Evolutionary conservation across 169 alveolate species (phyloP).

Genomic region (Eimeria falciformis): DNA sequence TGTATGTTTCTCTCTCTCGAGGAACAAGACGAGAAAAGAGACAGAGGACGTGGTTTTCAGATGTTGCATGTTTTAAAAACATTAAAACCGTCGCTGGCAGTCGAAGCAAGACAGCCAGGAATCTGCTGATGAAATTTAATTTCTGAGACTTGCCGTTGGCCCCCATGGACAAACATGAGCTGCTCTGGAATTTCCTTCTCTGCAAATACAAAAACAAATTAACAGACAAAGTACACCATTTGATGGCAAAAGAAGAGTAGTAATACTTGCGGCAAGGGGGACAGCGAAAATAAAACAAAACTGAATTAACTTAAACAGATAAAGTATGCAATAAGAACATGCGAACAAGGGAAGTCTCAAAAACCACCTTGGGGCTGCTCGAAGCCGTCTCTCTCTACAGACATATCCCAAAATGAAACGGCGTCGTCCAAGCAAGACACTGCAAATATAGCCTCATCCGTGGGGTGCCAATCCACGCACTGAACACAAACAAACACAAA

Average conservation of each 20-base stretch:
- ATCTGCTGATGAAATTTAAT: slow-evolving; percentile 68
- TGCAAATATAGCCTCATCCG: slow-evolving; percentile 69
- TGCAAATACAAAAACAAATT: background rate
- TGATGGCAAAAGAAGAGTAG: background rate
- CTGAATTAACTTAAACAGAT: background rate
- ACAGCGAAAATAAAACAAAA: background rate
- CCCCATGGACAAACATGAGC: slow-evolving; percentile 76
- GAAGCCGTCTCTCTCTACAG: slow-evolving; percentile 68
- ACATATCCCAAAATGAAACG: slow-evolving; percentile 73
- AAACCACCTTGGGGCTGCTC: background rate
- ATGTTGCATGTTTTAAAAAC: slow-evolving; percentile 75
- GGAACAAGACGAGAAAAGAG: background rate
- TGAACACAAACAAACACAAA: background rate
- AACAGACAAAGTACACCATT: background rate
- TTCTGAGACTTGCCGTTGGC: slow-evolving; percentile 74
- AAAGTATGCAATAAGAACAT: too few relatives aligned
- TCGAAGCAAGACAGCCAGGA: slow-evolving; percentile 66
- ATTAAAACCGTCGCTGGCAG: slow-evolving; percentile 80
- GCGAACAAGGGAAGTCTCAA: too few relatives aligned
- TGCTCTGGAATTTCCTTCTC: slow-evolving; percentile 69
- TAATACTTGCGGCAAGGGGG: background rate
- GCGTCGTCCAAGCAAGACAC: slow-evolving; percentile 49
- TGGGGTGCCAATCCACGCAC: slow-evolving; percentile 79
- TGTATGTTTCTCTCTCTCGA: too few relatives aligned
- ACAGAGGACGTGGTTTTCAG: background rate